phyloP scores from a whole-genome alignment of 352 stramenopile genomes.

The Phytophthora syringae region DNA sequence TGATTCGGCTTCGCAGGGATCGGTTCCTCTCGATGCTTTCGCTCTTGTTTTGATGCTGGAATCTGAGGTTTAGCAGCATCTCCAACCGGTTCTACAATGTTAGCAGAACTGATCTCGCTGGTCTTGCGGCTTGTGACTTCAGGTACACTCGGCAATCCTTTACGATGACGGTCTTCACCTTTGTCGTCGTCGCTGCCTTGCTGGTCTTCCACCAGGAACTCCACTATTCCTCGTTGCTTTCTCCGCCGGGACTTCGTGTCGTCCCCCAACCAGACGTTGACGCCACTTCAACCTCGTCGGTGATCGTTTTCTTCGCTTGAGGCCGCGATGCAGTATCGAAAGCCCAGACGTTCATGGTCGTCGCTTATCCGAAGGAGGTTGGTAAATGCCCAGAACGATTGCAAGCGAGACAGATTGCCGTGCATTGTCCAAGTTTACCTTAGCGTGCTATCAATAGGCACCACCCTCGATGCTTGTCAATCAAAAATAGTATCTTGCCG shows the following conservation, averaged over 20 bases:
- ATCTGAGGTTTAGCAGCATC: background rate
- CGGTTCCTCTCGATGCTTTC: slow-evolving; percentile 3
- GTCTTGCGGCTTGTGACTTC: slow-evolving; percentile 24
- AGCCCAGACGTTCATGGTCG: slow-evolving; percentile 33
- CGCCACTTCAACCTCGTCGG: slow-evolving; percentile 16
- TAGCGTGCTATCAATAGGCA: slow-evolving; percentile 27
- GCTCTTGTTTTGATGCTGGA: background rate
- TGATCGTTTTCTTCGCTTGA: slow-evolving; percentile 22
- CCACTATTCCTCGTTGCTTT: slow-evolving; percentile 27
- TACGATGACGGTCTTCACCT: slow-evolving; percentile 1
- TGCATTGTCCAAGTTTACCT: background rate
- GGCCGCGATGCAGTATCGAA: slow-evolving; percentile 17
- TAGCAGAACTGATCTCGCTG: slow-evolving; percentile 35
- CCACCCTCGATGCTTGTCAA: background rate
- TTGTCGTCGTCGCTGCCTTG: slow-evolving; percentile 23
- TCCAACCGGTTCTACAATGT: slow-evolving; percentile 25
- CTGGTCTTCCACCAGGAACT: slow-evolving; percentile 34
- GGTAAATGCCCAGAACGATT: slow-evolving; percentile 11
- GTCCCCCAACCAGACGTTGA: slow-evolving; percentile 18
- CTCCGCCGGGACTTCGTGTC: slow-evolving; percentile 18
- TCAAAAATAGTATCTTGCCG: slow-evolving; percentile 33
- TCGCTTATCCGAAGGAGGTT: slow-evolving; percentile 9
- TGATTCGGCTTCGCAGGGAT: slow-evolving; percentile 1
- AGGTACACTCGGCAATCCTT: slow-evolving; percentile 2
- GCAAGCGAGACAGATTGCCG: background rate